Evolutionary conservation across 768 basidiomycete genomes (phyloP), one percentile per base, ranked within the genome.

Genomic region (Russula sp.): DNA sequence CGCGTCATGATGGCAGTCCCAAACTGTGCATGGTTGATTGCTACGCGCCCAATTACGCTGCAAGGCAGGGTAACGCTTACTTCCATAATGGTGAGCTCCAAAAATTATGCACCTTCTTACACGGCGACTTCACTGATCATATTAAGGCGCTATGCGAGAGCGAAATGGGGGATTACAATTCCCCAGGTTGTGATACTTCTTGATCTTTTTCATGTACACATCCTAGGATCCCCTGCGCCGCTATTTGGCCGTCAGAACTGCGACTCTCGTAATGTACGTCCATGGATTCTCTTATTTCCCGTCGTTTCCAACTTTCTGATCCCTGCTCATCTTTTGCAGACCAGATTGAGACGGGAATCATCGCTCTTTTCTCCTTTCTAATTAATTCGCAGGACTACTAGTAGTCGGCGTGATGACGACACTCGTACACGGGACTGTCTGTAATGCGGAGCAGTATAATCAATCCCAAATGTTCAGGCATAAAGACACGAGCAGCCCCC

Each of bases 401-500:
- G 32, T 10, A 32, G 32, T 32, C 9, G 32, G 32, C n/a, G 20
- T 11, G 16, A 63, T 58, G 44, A 6, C 51, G 0, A 9, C 42
- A 50, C 11, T 42, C 10, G 63, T 64, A 40, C 46, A 57, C 13
- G 54, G 58, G 22, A 67, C 66, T 10, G 36, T 57, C 46, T 67
- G 66, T 34, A 42, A 49, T 28, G 55, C 8, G 9, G n/a, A 53
- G 4, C 61, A 63, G 28, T 57, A 57, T 18, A 1, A 32, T 1
- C 57, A 54, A 53, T 48, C 18, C 52, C 8, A 24, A 8, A 3
- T 2, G 3, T 32, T 32, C 30, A 18, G 6, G 34, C 22, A 26
- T 11, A 32, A 2, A 9, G 14, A n/a, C n/a, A 22, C 5, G 8
- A 6, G 20, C 22, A 18, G 46, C 44, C 48, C 64, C 20, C 6